These are phyloP conservation scores for Cochlearia excelsa DNA, from an alignment of 345 rosid species.

Conservation along the genomic window DNA sequence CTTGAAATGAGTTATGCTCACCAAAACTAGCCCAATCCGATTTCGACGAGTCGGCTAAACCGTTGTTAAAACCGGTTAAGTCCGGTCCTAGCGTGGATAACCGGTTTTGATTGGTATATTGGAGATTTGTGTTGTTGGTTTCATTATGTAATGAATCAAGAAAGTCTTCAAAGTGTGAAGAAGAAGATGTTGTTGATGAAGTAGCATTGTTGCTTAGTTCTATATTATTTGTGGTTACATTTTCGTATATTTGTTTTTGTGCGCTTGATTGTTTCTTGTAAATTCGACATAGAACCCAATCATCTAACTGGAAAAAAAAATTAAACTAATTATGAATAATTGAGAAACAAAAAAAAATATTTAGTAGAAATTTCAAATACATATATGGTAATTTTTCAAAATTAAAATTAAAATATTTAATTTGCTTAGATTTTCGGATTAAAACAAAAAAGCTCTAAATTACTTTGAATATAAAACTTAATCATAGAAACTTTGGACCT, in stretches of 20 bases:
- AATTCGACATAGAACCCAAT: conserved; percentile 94
- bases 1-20: conserved; percentile 38
- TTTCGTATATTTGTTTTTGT: conserved; percentile 42
- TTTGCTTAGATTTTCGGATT: no score
- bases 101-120: no score
- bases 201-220: conserved; percentile 60
- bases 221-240: conserved; percentile 36
- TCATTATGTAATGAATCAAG: conserved; percentile 43
- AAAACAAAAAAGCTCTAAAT: no score
- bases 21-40: conserved; percentile 50
- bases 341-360: no score
- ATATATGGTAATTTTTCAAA: no score
- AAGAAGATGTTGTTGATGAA: conserved; percentile 47
- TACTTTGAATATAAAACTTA: no score
- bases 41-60: conserved; percentile 13
- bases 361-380: no score
- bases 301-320: conserved; percentile 60
- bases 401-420: no score
- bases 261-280: conserved; percentile 75
- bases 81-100: conserved; percentile 28
- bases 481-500: no score
- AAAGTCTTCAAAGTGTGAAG: conserved; percentile 74
- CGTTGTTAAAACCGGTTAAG: conserved; percentile 12
- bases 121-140: conserved; percentile 15
- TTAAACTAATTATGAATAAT: no score